Evolutionary conservation across 768 basidiomycete genomes (phyloP).

Genomic region (Rhodotorula kratochvilovae): DNA sequence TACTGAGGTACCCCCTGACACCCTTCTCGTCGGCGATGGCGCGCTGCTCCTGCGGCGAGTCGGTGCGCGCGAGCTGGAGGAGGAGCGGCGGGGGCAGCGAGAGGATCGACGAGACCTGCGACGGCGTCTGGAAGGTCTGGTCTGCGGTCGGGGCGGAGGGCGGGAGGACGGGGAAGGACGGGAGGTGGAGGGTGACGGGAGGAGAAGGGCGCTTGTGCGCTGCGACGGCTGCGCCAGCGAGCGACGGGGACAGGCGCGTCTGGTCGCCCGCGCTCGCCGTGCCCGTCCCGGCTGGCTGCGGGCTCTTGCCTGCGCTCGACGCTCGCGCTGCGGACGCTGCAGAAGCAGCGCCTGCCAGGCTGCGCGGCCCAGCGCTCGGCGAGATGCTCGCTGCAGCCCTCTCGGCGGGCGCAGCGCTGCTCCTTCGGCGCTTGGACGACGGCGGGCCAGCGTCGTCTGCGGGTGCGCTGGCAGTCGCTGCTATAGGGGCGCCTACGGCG

Average conservation of each 20-base stretch:
- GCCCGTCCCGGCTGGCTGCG: too few species aligned
- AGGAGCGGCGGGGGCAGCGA: slow-evolving; percentile 33
- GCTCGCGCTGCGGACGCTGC: too few species aligned
- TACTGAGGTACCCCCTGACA: slow-evolving; percentile 19
- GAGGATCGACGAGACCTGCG: slow-evolving; percentile 39
- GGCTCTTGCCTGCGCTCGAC: too few species aligned
- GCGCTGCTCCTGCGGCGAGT: slow-evolving; percentile 17
- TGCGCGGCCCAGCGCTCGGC: too few species aligned
- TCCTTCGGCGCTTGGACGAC: not conserved
- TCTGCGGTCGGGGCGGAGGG: slow-evolving; percentile 22
- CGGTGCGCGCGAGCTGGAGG: slow-evolving; percentile 34
- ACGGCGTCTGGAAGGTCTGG: slow-evolving; percentile 29
- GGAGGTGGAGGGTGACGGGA: not conserved
- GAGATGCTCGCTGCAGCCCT: too few species aligned
- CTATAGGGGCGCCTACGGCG: not conserved
- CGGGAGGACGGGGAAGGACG: slow-evolving; percentile 32
- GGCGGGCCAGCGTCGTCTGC: too few species aligned
- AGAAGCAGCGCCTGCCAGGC: too few species aligned
- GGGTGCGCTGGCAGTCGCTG: not conserved
- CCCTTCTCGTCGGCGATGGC: slow-evolving; percentile 9
- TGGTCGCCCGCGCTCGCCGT: too few species aligned
- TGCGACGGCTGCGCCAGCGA: not conserved
- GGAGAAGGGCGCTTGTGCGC: not conserved
- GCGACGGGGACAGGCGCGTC: not conserved
- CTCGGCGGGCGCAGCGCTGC: not conserved